A percentile compares a stretch with the other conserved stretches of the same genome.
Conservation (phyloP, 768 basidiomycete species). For the Saitozyma sp. region DNA sequence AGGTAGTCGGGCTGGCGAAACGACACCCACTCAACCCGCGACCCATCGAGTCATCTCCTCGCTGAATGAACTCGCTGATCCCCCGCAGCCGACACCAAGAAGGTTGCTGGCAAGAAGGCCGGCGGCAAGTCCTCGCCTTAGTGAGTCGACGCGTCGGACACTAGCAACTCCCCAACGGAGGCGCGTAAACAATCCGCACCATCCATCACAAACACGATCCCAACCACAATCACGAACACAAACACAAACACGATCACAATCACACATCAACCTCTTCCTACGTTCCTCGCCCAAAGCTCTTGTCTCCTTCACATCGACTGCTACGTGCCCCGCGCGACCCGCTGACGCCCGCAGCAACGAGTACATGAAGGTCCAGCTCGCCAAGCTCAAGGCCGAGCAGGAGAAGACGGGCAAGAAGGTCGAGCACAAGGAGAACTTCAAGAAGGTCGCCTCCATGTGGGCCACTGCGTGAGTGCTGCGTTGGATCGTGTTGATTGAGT, state of each 20-base stretch:
- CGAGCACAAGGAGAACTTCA: slow-evolving; percentile 49
- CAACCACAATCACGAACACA: no score
- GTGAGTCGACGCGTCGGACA: slow-evolving; percentile 21
- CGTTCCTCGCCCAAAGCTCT: not conserved
- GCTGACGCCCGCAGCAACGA: slow-evolving; percentile 34
- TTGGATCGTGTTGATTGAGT: not conserved
- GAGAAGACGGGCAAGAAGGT: slow-evolving; percentile 44
- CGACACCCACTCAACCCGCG: no score
- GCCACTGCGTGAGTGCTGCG: slow-evolving; percentile 38
- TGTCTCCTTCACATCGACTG: not conserved
- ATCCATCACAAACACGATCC: no score
- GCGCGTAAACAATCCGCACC: no score
- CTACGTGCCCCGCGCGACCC: slow-evolving; percentile 1
- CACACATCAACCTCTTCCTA: not conserved
- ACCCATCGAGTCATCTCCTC: no score
- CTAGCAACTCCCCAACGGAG: no score
- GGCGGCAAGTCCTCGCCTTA: slow-evolving; percentile 38
- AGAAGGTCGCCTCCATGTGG: slow-evolving; percentile 42
- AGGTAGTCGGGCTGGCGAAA: no score
- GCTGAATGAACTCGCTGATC: not conserved
- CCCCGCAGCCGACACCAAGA: slow-evolving; percentile 23
- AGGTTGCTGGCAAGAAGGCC: slow-evolving; percentile 28
- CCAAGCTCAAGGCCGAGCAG: slow-evolving; percentile 47
- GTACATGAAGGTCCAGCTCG: slow-evolving; percentile 50
- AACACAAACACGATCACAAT: no score